Base-by-base conservation (phyloP, 495 filamentous ascomycete genomes). In the Apodospora peruviana region DNA sequence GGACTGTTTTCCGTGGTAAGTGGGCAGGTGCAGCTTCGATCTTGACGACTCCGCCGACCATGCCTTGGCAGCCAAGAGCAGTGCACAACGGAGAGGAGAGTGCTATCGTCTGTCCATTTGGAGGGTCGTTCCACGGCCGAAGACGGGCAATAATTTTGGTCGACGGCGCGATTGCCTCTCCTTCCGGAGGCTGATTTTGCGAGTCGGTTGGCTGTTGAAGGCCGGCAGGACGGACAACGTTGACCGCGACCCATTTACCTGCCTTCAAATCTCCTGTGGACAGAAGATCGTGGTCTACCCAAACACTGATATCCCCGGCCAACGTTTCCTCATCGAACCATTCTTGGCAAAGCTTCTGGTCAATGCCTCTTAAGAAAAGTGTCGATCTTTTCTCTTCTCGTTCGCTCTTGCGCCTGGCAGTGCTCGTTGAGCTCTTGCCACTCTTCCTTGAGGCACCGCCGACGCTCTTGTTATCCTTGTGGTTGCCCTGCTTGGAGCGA, bases 41-140 rank as follows among this genome's bases (percentile, higher is more conserved):
- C 40, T 90, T 85, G 27, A 93, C 74, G 48, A 96, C 80, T 14
- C 89, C 89, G n/a, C 93, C 93, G 18, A 95, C 86, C 20, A 95
- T 74, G 3, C 80, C 82, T 32, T 80, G 68, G 22, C 79, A 79
- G 9, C 81, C 79, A 24, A 98, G 75, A 3, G 83, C 76, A 5
- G 79, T 78, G 58, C 86, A 90, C 7, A 98, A 67, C 3, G 83
- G 60, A 2, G 82, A 77, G 11, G 93, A 96, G 24, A 97, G 74
- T 16, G 85, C 86, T 50, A 76, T 76, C 48, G 91, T 88, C 42
- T 81, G 79, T 21, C 76, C 80, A 57, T 94, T 87, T 3, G 91
- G 91, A 0, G 90, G 87, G 58, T 94, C 86, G 27, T 90, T 80
- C 94, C 94, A 98, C 1, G 78, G 66, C 40, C 78, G 62, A 4